Evolutionary conservation across 2,329 filamentous ascomycete genomes (phyloP).

Genomic region (Laburnicola sp.): DNA sequence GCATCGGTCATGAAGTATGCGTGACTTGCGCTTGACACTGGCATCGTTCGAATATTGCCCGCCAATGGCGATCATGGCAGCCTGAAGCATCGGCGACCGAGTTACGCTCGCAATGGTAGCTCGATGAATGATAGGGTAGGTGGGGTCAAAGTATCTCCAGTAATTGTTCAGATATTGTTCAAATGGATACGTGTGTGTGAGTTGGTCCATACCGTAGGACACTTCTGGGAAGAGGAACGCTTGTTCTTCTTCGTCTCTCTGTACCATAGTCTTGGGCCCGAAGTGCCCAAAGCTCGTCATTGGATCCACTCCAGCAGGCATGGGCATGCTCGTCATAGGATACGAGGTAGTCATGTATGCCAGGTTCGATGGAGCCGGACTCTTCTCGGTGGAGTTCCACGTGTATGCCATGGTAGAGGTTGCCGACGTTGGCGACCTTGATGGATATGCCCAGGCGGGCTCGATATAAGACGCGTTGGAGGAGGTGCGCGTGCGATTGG

Average conservation of each 20-base stretch:
- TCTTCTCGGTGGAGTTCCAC: constrained; percentile 38
- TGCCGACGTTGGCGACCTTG: constrained; percentile 41
- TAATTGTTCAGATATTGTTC: constrained; percentile 50
- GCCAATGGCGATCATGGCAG: constrained; percentile 51
- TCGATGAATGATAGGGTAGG: constrained; percentile 50
- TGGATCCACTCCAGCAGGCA: constrained; percentile 22
- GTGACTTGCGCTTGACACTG: constrained; percentile 41
- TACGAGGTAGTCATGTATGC: constrained; percentile 32
- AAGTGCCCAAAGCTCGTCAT: constrained; percentile 33
- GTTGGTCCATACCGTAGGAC: constrained; percentile 44
- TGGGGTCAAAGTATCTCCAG: constrained; percentile 51
- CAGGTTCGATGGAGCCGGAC: constrained; percentile 25
- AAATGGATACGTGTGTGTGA: constrained; percentile 37
- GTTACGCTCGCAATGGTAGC: constrained; percentile 42
- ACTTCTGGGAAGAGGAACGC: constrained; percentile 40
- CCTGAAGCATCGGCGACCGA: constrained; percentile 49
- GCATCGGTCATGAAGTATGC: constrained; percentile 48
- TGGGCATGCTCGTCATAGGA: constrained; percentile 28
- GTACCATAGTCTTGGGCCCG: constrained; percentile 36
- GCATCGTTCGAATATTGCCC: constrained; percentile 45
- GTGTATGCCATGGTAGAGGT: constrained; percentile 39
- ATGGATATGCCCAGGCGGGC: constrained; percentile 32
- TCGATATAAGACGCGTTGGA: constrained; percentile 44
- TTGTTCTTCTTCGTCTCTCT: constrained; percentile 44
- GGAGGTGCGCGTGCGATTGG: constrained; percentile 40